These are phyloP conservation scores for Kazachstania bromeliacearum DNA, from an alignment of 805 yeast genomes.

Conservation along the genomic window DNA sequence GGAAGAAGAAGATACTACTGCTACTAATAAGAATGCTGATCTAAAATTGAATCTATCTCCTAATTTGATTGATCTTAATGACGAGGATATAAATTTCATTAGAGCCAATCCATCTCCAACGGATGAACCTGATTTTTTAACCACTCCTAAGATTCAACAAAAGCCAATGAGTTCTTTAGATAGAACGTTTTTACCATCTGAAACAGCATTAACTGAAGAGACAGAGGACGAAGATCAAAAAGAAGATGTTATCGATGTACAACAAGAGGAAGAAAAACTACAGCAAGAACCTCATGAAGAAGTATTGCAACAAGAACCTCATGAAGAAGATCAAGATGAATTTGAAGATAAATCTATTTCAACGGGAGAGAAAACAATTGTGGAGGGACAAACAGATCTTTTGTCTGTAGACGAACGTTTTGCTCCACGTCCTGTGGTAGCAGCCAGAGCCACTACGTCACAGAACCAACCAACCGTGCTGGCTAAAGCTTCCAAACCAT, in stretches of 20 bases:
- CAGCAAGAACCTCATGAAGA: neutral
- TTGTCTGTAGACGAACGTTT: too few relatives aligned
- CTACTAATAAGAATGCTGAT: neutral
- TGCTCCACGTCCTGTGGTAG: too few relatives aligned
- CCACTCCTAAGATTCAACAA: conserved; percentile 19
- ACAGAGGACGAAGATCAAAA: too few relatives aligned
- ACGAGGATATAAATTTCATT: conserved; percentile 3
- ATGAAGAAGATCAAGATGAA: too few relatives aligned
- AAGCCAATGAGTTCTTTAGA: neutral
- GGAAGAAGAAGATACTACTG: conserved; percentile 13
- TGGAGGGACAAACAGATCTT: too few relatives aligned
- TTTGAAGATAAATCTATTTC: too few relatives aligned
- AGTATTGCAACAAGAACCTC: neutral
- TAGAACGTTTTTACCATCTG: neutral
- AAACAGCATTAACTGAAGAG: neutral
- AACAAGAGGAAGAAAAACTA: neutral
- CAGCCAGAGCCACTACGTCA: too few relatives aligned
- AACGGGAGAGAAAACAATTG: too few relatives aligned
- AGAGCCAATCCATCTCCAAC: neutral
- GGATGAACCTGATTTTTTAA: conserved; percentile 25
- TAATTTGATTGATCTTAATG: conserved; percentile 29
- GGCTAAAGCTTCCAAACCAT: too few relatives aligned
- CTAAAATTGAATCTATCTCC: conserved; percentile 19
- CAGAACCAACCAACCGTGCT: too few relatives aligned
- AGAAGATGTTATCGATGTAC: neutral